Evolutionary conservation across 169 alveolate species (phyloP).

Genomic region (Plasmodium reichenowi): DNA sequence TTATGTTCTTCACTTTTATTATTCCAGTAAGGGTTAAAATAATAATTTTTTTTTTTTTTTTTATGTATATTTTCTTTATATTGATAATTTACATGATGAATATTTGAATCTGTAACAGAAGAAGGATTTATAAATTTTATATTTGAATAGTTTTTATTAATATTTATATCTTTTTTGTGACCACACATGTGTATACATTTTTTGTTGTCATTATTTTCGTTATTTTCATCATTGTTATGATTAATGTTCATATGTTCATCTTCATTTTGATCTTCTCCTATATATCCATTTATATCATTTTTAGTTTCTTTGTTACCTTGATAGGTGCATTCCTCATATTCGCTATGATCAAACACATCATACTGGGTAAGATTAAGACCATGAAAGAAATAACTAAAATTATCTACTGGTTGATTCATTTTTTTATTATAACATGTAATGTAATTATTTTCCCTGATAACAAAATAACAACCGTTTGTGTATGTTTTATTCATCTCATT

Average conservation of each 20-base stretch:
- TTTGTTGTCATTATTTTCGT: background rate
- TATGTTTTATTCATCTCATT: constrained; percentile 34
- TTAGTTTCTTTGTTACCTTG: background rate
- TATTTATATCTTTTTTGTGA: background rate
- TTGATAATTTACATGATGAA: background rate
- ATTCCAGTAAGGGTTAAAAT: background rate
- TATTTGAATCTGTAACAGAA: background rate
- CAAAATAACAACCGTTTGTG: constrained; percentile 32
- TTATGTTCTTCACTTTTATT: background rate
- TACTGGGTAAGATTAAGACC: background rate
- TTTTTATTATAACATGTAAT: constrained; percentile 33
- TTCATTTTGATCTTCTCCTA: background rate
- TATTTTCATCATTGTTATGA: background rate
- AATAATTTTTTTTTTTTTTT: background rate
- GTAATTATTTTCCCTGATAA: constrained; percentile 12
- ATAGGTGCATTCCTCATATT: background rate
- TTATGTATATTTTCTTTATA: background rate
- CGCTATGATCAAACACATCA: background rate
- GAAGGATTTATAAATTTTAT: background rate
- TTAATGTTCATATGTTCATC: background rate
- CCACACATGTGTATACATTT: background rate
- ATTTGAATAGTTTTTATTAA: background rate
- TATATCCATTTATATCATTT: background rate
- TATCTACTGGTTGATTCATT: constrained; percentile 4
- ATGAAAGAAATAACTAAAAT: constrained; percentile 39